Evolutionary conservation across 495 filamentous ascomycete species (phyloP).

Genomic region (Sabuloglossum arenarium): DNA sequence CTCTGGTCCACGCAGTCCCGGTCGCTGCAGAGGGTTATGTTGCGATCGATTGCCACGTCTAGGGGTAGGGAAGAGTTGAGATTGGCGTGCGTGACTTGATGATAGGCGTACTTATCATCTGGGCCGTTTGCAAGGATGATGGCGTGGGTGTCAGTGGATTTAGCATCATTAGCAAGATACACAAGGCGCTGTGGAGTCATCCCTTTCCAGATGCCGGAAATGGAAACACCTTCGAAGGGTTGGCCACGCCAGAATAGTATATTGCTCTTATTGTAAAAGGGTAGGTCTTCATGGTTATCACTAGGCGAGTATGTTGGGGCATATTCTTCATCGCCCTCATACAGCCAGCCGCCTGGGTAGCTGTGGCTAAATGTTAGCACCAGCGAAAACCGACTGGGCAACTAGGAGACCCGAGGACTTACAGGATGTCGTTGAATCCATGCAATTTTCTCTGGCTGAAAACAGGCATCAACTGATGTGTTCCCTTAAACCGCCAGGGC

Average conservation of each 20-base stretch:
- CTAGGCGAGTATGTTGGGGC: constrained; percentile 10
- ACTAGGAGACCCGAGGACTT: too few relatives aligned
- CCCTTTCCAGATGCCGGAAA: constrained; percentile 23
- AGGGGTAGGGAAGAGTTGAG: constrained; percentile 20
- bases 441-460: constrained; percentile 53
- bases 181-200: constrained; percentile 20
- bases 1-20: constrained; percentile 28
- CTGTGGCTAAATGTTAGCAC: background rate
- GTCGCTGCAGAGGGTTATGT: constrained; percentile 30
- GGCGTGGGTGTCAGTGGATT: constrained; percentile 14
- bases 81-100: constrained; percentile 13
- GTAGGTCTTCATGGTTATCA: constrained; percentile 17
- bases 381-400: too few relatives aligned
- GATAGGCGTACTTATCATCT: constrained; percentile 15
- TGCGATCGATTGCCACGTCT: constrained; percentile 25
- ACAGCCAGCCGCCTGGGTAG: constrained; percentile 20
- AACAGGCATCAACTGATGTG: constrained; percentile 43
- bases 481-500: constrained; percentile 36
- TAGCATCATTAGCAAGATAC: constrained; percentile 14
- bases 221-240: constrained; percentile 34
- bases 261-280: constrained; percentile 23
- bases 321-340: constrained; percentile 12
- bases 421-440: constrained; percentile 32
- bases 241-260: constrained; percentile 31
- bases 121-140: constrained; percentile 15